phyloP scores from a whole-genome alignment of 352 stramenopile genomes.

The Phytophthora ohioensis region DNA sequence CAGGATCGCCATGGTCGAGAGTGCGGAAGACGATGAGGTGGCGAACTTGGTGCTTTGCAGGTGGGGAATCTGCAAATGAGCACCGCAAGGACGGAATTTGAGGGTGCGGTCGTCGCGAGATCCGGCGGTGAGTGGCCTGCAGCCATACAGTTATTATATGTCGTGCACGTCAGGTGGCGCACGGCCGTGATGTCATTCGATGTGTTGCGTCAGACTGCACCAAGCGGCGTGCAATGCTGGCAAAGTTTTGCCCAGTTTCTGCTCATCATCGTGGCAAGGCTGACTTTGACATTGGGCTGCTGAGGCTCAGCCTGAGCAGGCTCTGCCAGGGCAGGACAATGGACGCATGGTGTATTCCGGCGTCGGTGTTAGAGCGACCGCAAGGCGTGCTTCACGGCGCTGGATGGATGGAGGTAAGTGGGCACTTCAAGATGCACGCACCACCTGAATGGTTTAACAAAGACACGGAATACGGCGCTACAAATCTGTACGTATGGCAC shows the following conservation, averaged over 20 bases:
- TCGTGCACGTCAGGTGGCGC: slow-evolving; percentile 44
- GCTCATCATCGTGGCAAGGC: slow-evolving; percentile 1
- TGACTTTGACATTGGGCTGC: too few relatives aligned
- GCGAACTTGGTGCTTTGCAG: slow-evolving; percentile 21
- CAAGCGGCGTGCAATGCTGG: slow-evolving; percentile 21
- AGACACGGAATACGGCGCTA: slow-evolving; percentile 1
- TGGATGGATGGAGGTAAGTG: slow-evolving; percentile 32
- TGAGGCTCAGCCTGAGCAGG: neutral
- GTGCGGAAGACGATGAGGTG: neutral
- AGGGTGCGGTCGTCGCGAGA: slow-evolving; percentile 2
- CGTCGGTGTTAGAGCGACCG: neutral
- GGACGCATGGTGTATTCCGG: neutral
- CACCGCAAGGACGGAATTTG: slow-evolving; percentile 8
- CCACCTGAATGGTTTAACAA: slow-evolving; percentile 24
- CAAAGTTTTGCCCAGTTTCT: slow-evolving; percentile 19
- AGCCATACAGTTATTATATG: slow-evolving; percentile 14
- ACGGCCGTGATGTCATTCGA: slow-evolving; percentile 60
- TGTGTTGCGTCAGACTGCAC: slow-evolving; percentile 31
- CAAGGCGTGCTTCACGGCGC: neutral
- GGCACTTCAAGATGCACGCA: slow-evolving; percentile 24
- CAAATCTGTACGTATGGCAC: slow-evolving; percentile 11
- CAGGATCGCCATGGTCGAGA: slow-evolving; percentile 65
- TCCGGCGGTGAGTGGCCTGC: slow-evolving; percentile 38
- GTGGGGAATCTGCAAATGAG: slow-evolving; percentile 49
- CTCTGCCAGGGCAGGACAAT: neutral